These are phyloP conservation scores for Camellia sinensis DNA, from an alignment of 148 eudicot species.

Conservation along the genomic window DNA sequence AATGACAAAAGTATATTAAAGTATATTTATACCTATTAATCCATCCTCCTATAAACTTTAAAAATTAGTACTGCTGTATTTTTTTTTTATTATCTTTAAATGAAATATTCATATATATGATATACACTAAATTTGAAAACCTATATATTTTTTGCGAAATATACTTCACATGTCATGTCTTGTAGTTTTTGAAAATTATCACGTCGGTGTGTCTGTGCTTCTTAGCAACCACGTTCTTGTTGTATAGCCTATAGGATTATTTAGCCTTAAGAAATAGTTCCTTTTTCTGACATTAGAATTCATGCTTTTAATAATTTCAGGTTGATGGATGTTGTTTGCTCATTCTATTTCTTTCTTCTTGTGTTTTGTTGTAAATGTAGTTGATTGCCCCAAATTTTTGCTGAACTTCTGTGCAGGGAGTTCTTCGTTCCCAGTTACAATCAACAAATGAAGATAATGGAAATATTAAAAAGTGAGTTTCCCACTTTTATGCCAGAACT, in stretches of 20 bases:
- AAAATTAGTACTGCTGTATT: too few relatives aligned
- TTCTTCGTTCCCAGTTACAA: conserved; percentile 73
- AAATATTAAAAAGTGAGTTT: conserved; percentile 53
- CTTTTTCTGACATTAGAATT: not conserved
- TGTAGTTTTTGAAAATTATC: too few relatives aligned
- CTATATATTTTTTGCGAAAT: too few relatives aligned
- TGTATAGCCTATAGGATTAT: not conserved
- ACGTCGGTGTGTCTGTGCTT: too few relatives aligned
- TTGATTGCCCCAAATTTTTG: not conserved
- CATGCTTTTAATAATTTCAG: not conserved
- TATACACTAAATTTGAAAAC: too few relatives aligned
- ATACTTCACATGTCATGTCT: too few relatives aligned
- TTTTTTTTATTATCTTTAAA: too few relatives aligned
- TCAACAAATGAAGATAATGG: conserved; percentile 77
- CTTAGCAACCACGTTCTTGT: too few relatives aligned
- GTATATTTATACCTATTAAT: too few relatives aligned
- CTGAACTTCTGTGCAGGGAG: conserved; percentile 49
- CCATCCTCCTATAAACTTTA: too few relatives aligned
- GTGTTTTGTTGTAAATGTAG: not conserved
- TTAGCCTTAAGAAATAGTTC: not conserved
- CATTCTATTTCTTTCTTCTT: not conserved
- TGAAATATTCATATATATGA: too few relatives aligned
- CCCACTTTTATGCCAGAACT: not conserved
- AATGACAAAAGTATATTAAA: too few relatives aligned
- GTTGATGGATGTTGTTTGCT: not conserved